Evolutionary conservation across 805 yeast genomes (phyloP), one percentile per base, ranked within the genome.

Genomic region (Candida golubevii): DNA sequence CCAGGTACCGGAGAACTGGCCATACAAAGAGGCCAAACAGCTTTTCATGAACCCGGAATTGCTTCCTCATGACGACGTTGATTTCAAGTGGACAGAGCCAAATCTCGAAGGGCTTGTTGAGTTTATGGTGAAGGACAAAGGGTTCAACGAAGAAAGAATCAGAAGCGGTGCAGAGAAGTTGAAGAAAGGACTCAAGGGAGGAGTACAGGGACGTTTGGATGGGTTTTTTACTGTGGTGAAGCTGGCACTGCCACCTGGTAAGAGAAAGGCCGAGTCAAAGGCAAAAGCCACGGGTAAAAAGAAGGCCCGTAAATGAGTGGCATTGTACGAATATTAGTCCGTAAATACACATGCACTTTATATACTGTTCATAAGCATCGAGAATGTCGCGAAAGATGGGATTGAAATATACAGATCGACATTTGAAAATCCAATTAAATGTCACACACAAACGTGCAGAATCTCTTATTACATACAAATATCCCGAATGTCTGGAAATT

Each of bases 1-100:
- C 63, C 84, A 82, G 57, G 77, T 93, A 26, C 98, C 99, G 1
- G 97, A 90, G 58, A 82, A 87, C 56, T 93, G 97, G 97, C 96
- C 96, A 1, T 90, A 74, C 58, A 79, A 79, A 47, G 95, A 85
- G 54, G 98, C 96, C 3, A 77, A 97, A 57, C 80, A 85, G 49
- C 69, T 93, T 38, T 91, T 93, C 60, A 63, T 82, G 55, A 70
- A 82, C 15, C 98, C 99, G 0, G 98, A 91, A 27, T 88, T 89
- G 3, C 60, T 72, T 6, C 73, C 77, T 32, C 82, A 85, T 1
- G 66, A 69, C 2, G 83, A 81, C 0, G 69, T 88, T 8, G 78
- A 78, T 2, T 61, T 93, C 56, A 88, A 89, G 62, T 93, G 98
- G 98, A 66, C 62, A 3, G 90, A 85, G 47, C 99, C 99, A 1